phyloP scores from a whole-genome alignment of 148 eudicot genomes.

The Bassia scoparia region DNA sequence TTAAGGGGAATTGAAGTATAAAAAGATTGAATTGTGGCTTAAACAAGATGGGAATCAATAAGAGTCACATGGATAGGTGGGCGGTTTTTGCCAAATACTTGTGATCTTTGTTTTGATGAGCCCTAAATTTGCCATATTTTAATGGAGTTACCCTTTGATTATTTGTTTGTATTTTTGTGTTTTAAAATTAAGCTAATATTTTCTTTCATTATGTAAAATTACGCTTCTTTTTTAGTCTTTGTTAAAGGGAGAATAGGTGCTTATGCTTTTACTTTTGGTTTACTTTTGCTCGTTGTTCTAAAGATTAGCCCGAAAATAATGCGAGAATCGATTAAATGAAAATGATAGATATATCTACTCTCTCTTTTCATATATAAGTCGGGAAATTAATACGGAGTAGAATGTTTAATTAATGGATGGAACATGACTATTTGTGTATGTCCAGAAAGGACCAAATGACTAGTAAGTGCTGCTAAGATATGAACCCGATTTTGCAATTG shows the following conservation, averaged over 20 bases:
- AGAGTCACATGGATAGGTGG: constrained; percentile 16
- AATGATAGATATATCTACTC: too few species aligned
- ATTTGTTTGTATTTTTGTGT: too few species aligned
- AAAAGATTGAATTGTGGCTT: neutral
- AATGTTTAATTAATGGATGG: too few species aligned
- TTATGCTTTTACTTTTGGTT: constrained; percentile 3
- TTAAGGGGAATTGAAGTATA: neutral
- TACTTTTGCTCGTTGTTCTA: neutral
- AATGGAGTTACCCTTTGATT: neutral
- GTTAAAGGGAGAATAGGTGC: constrained; percentile 13
- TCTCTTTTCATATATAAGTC: too few species aligned
- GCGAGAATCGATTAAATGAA: neutral
- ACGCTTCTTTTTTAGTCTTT: neutral
- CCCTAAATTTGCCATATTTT: neutral
- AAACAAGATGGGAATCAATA: neutral
- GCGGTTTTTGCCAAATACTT: neutral
- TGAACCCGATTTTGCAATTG: too few species aligned
- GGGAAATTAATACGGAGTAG: too few species aligned
- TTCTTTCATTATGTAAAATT: neutral
- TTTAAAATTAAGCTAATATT: neutral
- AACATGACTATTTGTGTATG: too few species aligned
- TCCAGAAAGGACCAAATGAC: too few species aligned
- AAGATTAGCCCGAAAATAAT: too few species aligned
- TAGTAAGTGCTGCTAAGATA: too few species aligned
- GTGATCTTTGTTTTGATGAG: neutral